A percentile compares a stretch with the other conserved stretches of the same genome.
Conservation (phyloP, 2,329 filamentous ascomycete species). For the Apiospora kogelbergensis region DNA sequence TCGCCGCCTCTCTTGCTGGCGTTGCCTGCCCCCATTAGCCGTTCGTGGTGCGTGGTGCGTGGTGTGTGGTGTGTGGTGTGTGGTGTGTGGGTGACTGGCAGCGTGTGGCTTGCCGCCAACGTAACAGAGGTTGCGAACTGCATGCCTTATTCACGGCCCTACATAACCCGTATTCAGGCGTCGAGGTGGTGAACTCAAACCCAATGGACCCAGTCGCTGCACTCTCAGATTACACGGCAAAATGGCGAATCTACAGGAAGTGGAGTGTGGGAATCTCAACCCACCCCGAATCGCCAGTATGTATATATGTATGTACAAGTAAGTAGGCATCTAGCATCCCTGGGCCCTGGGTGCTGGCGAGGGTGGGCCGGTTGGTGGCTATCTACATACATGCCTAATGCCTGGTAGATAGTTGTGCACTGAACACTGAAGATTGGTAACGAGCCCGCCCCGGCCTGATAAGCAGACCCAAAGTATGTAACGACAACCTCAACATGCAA, state of each 20-base stretch:
- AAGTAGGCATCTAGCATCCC: no score
- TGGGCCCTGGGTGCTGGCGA: neutral
- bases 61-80: neutral
- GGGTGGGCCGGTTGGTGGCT: neutral
- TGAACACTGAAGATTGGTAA: conserved; percentile 4
- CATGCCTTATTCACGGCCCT: neutral
- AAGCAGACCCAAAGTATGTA: neutral
- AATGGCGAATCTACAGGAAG: neutral
- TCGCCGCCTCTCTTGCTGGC: neutral
- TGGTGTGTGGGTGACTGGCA: neutral
- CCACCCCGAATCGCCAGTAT: neutral
- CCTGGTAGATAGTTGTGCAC: no score
- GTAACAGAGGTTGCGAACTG: neutral
- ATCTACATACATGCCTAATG: neutral
- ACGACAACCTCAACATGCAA: neutral
- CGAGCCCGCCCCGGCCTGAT: conserved; percentile 2
- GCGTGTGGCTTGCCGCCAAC: neutral
- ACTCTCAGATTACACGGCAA: no score
- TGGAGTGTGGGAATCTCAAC: neutral
- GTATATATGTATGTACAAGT: no score
- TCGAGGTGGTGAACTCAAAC: neutral
- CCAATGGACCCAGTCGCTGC: neutral
- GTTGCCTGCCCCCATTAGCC: neutral
- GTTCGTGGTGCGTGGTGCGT: neutral
- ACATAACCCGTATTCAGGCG: neutral